Percentiles rank a stretch among this genome's conserved stretches.
These are phyloP conservation scores for Leccinum subgranulosum DNA, from an alignment of 768 basidiomycete genomes.

Conservation along the genomic window DNA sequence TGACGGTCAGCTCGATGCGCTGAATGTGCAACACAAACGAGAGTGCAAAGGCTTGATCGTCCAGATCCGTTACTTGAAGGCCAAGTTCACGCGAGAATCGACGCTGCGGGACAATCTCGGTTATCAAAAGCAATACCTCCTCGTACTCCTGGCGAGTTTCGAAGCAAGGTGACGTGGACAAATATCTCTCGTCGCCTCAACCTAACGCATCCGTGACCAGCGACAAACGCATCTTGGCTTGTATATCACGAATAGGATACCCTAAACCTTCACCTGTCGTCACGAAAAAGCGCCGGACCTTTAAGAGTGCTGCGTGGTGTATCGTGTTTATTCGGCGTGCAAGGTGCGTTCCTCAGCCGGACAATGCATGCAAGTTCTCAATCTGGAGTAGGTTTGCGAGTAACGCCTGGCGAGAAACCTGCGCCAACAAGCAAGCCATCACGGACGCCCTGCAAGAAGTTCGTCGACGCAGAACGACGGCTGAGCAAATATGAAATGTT, in stretches of 20 bases:
- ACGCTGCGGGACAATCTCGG: constrained; percentile 70
- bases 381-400: constrained; percentile 50
- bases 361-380: constrained; percentile 6
- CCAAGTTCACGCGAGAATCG: constrained; percentile 84
- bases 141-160: constrained; percentile 65
- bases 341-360: constrained; percentile 44
- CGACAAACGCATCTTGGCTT: constrained; percentile 67
- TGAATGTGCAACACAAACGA: constrained; percentile 70
- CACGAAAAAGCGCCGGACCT: constrained; percentile 41
- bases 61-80: constrained; percentile 90
- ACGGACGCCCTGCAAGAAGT: constrained; percentile 70
- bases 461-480: constrained; percentile 44
- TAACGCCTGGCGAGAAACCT: constrained; percentile 60
- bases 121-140: constrained; percentile 87
- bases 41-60: constrained; percentile 90
- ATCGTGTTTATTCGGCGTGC: constrained; percentile 64
- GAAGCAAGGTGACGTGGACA: constrained; percentile 58
- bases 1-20: constrained; percentile 46
- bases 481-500: constrained; percentile 7
- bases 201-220: constrained; percentile 33
- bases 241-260: constrained; percentile 76
- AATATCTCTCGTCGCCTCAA: background rate
- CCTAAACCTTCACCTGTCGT: constrained; percentile 41
- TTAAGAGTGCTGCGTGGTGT: constrained; percentile 56
- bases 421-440: constrained; percentile 57